phyloP scores from a whole-genome alignment of 352 stramenopile species.

The Phytophthora sp. region DNA sequence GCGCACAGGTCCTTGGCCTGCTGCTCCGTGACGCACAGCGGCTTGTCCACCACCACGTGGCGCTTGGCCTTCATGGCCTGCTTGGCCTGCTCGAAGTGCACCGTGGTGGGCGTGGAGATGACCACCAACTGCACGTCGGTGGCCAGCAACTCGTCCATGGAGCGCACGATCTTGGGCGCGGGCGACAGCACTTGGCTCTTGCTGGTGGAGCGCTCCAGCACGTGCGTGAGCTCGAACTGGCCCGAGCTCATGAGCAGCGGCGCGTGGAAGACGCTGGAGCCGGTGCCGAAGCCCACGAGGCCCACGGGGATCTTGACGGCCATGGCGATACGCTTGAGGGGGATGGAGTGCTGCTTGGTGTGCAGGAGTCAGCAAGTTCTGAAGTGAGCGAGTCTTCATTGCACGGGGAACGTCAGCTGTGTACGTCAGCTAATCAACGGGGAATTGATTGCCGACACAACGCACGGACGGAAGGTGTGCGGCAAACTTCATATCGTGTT shows the following conservation, averaged over 20 bases:
- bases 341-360: slow-evolving; percentile 25
- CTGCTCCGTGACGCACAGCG: slow-evolving; percentile 59
- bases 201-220: slow-evolving; percentile 73
- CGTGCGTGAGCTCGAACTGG: slow-evolving; percentile 75
- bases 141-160: slow-evolving; percentile 72
- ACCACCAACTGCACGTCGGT: slow-evolving; percentile 68
- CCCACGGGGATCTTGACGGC: slow-evolving; percentile 52
- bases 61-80: slow-evolving; percentile 71
- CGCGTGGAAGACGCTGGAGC: slow-evolving; percentile 77
- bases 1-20: slow-evolving; percentile 61
- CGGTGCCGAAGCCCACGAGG: slow-evolving; percentile 75
- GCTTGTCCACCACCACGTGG: slow-evolving; percentile 83
- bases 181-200: slow-evolving; percentile 62
- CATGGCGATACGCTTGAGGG: background rate
- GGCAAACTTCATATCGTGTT: background rate
- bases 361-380: slow-evolving; percentile 17
- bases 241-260: slow-evolving; percentile 66
- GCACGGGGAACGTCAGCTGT: background rate
- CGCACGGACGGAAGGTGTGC: background rate
- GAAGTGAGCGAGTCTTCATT: slow-evolving; percentile 20
- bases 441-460: background rate
- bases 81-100: slow-evolving; percentile 82
- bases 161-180: slow-evolving; percentile 63
- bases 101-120: slow-evolving; percentile 73
- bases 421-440: slow-evolving; percentile 9